Percentiles rank a stretch among this genome's conserved stretches.
Evolutionary conservation across 2,329 filamentous ascomycete species (phyloP).

Genomic region (Fusarium goolgardi): DNA sequence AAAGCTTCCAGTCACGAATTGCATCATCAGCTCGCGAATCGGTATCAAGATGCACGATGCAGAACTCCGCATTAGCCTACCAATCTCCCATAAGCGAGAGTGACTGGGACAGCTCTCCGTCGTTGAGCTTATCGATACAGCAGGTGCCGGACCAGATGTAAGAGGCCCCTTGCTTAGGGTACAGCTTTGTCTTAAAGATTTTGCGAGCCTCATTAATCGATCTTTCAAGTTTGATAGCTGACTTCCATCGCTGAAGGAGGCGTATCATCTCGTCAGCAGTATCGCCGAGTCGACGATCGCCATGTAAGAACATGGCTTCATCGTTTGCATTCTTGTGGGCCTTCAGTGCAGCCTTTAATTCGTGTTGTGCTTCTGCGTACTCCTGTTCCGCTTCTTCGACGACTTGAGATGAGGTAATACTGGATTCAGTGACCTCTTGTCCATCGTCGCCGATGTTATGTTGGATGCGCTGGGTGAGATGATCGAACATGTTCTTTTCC

Average conservation of each 20-base stretch:
- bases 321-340: neutral
- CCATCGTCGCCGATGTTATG: neutral
- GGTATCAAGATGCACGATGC: conserved; percentile 5
- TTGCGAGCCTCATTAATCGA: neutral
- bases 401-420: neutral
- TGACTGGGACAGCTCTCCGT: conserved; percentile 8
- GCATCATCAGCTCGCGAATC: neutral
- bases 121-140: conserved; percentile 9
- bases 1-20: neutral
- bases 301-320: neutral
- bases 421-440: neutral
- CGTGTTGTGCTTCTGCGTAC: neutral
- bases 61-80: conserved; percentile 9
- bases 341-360: accelerated
- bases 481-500: conserved; percentile 14
- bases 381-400: neutral
- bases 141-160: conserved; percentile 15
- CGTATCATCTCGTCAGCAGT: neutral
- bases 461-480: neutral
- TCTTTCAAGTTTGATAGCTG: neutral
- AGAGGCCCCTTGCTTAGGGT: neutral
- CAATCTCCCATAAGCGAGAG: conserved; percentile 13
- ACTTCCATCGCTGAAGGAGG: conserved; percentile 6
- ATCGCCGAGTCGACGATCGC: neutral
- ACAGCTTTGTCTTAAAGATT: neutral